Evolutionary conservation across 2,329 filamentous ascomycete genomes (phyloP), one percentile per base, ranked within the genome.

Genomic region (Pezizomycotina sp.): DNA sequence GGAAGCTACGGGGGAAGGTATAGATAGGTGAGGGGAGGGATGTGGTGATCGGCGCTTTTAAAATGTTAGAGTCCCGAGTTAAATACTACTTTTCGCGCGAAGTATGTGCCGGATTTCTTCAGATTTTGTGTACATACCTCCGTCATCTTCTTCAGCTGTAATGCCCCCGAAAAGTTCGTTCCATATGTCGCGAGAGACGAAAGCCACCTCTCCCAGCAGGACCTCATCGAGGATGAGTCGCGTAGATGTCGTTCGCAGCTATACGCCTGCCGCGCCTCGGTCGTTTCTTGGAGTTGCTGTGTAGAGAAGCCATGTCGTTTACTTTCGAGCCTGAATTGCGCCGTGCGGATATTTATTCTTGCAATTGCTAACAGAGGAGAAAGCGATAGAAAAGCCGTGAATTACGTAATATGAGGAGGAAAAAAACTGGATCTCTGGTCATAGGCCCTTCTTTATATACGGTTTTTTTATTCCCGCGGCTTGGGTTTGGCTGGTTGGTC

Each of bases 181-280:
- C 52, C 84, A 82, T 33, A 98, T 65, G 56, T 92, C 82, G 51
- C 82, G 76, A 8, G 86, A 92, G 34, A 95, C 59, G 47, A 89
- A 69, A 46, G 83, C 89, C 44, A 84, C 68, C 54, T 92, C 81
- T 34, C 80, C 81, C 58, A 77, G 80, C 51, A 92, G 66, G 56
- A 78, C 76, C 54, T 83, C 78, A 57, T 92, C 83, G 38, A 93
- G 70, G 23, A 91, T 68, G 32, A 95, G 65, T 74, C 38, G 82
- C 84, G 40, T 43, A 36, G 4, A 43, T 43, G 32, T 43, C 41
- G 36, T 43, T 38, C 12, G 27, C 79, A 68, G 40, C 92, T 66
- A 27, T 84, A 68, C 5, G 77, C n/a, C n/a, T n/a, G n/a, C n/a
- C n/a, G n/a, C n/a, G n/a, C n/a, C n/a, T n/a, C n/a, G n/a, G n/a